These are phyloP conservation scores for Mesembryanthemum crystallinum DNA, from an alignment of 148 eudicot genomes.

Conservation along the genomic window DNA sequence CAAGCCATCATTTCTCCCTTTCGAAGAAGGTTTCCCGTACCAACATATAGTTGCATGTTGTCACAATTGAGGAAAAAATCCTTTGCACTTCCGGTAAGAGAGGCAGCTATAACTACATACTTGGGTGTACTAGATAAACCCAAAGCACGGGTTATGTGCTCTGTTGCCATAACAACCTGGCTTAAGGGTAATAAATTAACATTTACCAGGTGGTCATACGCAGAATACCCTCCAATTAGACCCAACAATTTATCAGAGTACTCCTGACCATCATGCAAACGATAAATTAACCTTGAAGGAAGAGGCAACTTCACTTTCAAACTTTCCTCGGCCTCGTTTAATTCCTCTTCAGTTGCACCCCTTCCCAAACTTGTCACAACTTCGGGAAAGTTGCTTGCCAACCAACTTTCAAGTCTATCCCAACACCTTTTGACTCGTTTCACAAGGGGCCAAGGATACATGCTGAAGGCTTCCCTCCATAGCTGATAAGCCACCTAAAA, in stretches of 20 bases:
- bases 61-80: slow-evolving; percentile 60
- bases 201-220: slow-evolving; percentile 53
- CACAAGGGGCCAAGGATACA: slow-evolving; percentile 88
- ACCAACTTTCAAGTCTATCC: slow-evolving; percentile 61
- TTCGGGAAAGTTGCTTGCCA: slow-evolving; percentile 56
- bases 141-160: slow-evolving; percentile 20
- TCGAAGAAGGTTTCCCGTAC: slow-evolving; percentile 53
- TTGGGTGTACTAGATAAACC: slow-evolving; percentile 38
- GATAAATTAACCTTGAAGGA: slow-evolving; percentile 73
- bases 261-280: slow-evolving; percentile 85
- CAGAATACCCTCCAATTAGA: slow-evolving; percentile 83
- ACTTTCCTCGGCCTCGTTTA: slow-evolving; percentile 50
- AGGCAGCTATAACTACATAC: slow-evolving; percentile 57
- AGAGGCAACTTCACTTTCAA: slow-evolving; percentile 72
- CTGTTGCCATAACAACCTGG: slow-evolving; percentile 36
- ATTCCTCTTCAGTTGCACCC: slow-evolving; percentile 78
- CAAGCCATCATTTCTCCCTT: slow-evolving; percentile 82
- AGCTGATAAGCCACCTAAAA: slow-evolving; percentile 64
- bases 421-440: slow-evolving; percentile 64
- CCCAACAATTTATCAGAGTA: slow-evolving; percentile 41
- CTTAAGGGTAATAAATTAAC: slow-evolving; percentile 59
- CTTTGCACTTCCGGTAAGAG: slow-evolving; percentile 38
- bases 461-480: slow-evolving; percentile 72
- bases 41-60: slow-evolving; percentile 70
- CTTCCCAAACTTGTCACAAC: slow-evolving; percentile 53